phyloP scores from a whole-genome alignment of 2,329 filamentous ascomycete species.

The Ophiostoma novo-ulmi region DNA sequence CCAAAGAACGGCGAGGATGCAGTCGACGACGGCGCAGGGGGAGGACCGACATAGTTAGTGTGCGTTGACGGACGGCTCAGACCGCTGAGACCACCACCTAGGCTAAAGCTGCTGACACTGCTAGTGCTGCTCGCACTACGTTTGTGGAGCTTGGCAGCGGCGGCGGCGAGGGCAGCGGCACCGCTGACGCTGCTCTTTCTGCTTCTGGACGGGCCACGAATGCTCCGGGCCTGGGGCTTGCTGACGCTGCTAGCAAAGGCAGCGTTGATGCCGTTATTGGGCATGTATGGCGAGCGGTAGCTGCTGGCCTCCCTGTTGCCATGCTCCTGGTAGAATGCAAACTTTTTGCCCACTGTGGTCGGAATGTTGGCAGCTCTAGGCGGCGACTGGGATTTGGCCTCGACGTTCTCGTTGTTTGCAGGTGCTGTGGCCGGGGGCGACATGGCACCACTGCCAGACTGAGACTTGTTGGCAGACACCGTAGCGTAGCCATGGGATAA shows the following conservation, averaged over 20 bases:
- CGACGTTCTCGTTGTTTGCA: background rate
- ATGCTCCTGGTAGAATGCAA: slow-evolving; percentile 55
- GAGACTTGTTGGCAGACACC: slow-evolving; percentile 21
- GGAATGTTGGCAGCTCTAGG: slow-evolving; percentile 14
- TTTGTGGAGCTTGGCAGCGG: slow-evolving; percentile 25
- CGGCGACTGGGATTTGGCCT: slow-evolving; percentile 18
- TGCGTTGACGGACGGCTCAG: slow-evolving; percentile 29
- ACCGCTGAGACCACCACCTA: slow-evolving; percentile 28
- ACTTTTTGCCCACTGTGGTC: slow-evolving; percentile 41
- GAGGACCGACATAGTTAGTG: slow-evolving; percentile 29
- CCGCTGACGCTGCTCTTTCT: slow-evolving; percentile 31
- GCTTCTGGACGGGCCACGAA: slow-evolving; percentile 15
- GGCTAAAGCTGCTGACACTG: slow-evolving; percentile 28
- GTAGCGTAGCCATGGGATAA: slow-evolving; percentile 26
- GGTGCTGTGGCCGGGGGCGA: slow-evolving; percentile 8
- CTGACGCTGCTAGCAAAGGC: slow-evolving; percentile 15
- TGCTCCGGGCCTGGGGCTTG: slow-evolving; percentile 32
- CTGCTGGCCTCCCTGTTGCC: slow-evolving; percentile 47
- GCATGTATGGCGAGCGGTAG: slow-evolving; percentile 57
- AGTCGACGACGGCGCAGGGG: slow-evolving; percentile 27
- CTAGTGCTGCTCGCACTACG: slow-evolving; percentile 27
- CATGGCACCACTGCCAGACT: slow-evolving; percentile 14
- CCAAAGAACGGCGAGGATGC: slow-evolving; percentile 28
- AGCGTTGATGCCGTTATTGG: slow-evolving; percentile 25
- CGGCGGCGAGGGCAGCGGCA: slow-evolving; percentile 21